Base-by-base conservation (phyloP, 495 filamentous ascomycete genomes). In the Pyrenula aspistea region DNA sequence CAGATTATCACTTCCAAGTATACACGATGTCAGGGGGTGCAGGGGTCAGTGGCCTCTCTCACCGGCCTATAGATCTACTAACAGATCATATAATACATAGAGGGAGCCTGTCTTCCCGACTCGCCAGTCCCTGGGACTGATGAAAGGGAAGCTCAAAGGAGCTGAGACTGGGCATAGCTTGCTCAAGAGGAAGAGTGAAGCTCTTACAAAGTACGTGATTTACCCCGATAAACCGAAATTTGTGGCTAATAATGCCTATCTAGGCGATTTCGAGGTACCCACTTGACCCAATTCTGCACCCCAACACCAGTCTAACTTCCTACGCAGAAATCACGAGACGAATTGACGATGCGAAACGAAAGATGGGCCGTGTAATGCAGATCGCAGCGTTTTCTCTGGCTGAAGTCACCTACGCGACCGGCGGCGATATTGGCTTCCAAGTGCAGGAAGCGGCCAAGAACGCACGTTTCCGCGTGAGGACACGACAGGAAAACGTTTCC, bases 281-380 rank as follows among this genome's bases (percentile, higher is more conserved):
- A 54, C 60, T 22, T n/a, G n/a, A 55, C 21, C 23, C n/a, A 51
- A 22, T 56, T 57, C 25, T 42, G 54, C 64, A 63, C 64, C 67
- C 58, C 61, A 60, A 56, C 61, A 56, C 54, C 56, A 55, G 36
- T 62, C 68, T 73, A 75, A 59, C 24, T 22, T 50, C 51, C 25
- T 36, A 49, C 24, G n/a, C 55, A 88, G 93, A 98, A 66, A 99
- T 99, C 64, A 96, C 93, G 55, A 80, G 85, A 58, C 89, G 93
- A 56, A 97, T 99, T 72, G 93, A 97, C 74, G 92, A 97, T 70
- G 93, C 93, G 24, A 99, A 99, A 73, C 89, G 89, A 60, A 99
- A 99, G 77, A 99, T 99, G 93, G 93, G 93, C 49, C 84, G 93
- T 12, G 94, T 99, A 12, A 97, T 99, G 93, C 91, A 96, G 66